A percentile compares a stretch with the other conserved stretches of the same genome.
Conservation (phyloP, 768 basidiomycete genomes). For the Cyclocybe aegerita region DNA sequence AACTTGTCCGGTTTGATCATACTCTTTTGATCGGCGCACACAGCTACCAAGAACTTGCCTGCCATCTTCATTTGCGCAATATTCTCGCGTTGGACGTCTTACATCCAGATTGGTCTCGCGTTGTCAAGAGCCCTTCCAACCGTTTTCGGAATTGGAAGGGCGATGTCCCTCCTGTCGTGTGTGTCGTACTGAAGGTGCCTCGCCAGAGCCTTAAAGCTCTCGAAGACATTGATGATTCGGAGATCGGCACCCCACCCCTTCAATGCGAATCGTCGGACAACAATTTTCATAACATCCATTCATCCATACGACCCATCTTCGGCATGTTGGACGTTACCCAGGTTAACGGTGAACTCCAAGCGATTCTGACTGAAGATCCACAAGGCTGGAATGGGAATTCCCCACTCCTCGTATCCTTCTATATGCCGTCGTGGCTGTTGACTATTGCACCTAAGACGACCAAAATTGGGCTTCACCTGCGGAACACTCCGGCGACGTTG, state of each 20-base stretch:
- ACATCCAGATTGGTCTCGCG: conserved; percentile 11
- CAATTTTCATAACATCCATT: conserved; percentile 23
- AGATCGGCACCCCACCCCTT: conserved; percentile 25
- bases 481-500: conserved; percentile 17
- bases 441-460: conserved; percentile 9
- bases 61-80: too few relatives aligned
- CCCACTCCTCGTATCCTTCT: conserved; percentile 25
- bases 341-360: neutral
- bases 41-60: conserved; percentile 29
- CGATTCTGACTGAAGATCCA: conserved; percentile 22
- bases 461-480: conserved; percentile 19
- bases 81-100: conserved; percentile 12
- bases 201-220: conserved; percentile 22
- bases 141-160: conserved; percentile 25
- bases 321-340: conserved; percentile 14
- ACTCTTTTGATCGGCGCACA: conserved; percentile 20
- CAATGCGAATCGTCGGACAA: conserved; percentile 21
- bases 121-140: neutral
- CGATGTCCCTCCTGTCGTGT: conserved; percentile 27
- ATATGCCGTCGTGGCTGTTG: conserved; percentile 25
- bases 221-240: conserved; percentile 6
- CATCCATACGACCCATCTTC: conserved; percentile 21
- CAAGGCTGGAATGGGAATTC: conserved; percentile 22
- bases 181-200: conserved; percentile 30
- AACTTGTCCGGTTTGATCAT: conserved; percentile 15